Evolutionary conservation across 208 protist genomes (phyloP).

Genomic region (Crithidia sp.): DNA sequence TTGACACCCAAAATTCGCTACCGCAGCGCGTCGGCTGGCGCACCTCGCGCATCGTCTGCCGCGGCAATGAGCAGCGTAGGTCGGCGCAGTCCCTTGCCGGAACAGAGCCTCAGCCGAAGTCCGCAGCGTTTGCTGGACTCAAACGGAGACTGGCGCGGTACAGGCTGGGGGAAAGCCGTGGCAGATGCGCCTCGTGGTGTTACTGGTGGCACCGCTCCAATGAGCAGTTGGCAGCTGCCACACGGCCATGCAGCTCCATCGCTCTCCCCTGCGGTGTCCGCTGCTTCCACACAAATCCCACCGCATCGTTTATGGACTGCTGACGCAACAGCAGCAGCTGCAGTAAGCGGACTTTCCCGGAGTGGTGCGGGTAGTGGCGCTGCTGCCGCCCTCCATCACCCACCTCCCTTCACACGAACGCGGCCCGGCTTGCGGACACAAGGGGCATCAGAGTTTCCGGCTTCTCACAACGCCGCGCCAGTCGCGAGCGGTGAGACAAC

Average conservation of each 20-base stretch:
- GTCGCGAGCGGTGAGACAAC: neutral
- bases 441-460: neutral
- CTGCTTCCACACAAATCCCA: neutral
- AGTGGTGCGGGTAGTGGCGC: neutral
- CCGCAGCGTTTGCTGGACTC: neutral
- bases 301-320: neutral
- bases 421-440: neutral
- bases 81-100: neutral
- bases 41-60: neutral
- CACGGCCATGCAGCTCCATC: neutral
- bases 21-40: slow-evolving; percentile 1
- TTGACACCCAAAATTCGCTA: slow-evolving; percentile 24
- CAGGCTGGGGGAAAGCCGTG: neutral
- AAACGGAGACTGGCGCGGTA: neutral
- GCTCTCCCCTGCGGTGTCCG: neutral
- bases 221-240: neutral
- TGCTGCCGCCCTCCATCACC: neutral
- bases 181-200: too few relatives aligned
- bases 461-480: neutral
- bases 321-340: neutral
- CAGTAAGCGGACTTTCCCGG: too few relatives aligned
- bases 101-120: neutral
- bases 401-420: neutral
- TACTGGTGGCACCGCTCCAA: neutral
- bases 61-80: neutral